Evolutionary conservation across 768 basidiomycete genomes (phyloP), one percentile per base, ranked within the genome.

Genomic region (Hysterangium stoloniferum): DNA sequence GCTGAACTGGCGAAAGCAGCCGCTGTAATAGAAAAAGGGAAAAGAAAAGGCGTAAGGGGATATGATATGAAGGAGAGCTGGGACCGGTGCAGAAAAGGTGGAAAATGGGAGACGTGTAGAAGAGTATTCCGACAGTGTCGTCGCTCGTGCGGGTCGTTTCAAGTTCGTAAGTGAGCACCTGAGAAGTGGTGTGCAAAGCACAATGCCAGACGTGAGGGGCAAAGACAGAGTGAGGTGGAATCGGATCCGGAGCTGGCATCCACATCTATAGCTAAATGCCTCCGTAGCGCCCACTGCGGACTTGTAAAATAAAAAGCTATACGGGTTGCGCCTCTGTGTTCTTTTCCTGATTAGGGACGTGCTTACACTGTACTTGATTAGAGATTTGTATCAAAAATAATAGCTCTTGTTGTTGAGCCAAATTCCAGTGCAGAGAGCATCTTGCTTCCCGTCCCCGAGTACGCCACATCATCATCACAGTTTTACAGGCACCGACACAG

Each of bases 141-240:
- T 45, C 44, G 27, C 44, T 45, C 44, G 44, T 45, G 44, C 44
- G 44, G 44, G 44, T 45, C 44, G 44, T 45, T 32, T 27, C 44
- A n/a, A 31, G 44, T 45, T 45, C 44, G 44, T 45, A 45, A 34
- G 33, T n/a, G 33, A 27, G 44, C 29, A 25, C 24, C 4, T 5
- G 44, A 45, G 40, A 29, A 5, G 44, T 6, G 19, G 22, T n/a
- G 44, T 45, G 44, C 44, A 12, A 15, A 32, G 44, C 29, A 20
- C 27, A 45, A 13, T 12, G 29, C 9, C n/a, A 31, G 29, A 20
- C 38, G 17, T 25, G 38, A 42, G 25, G 38, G 28, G 25, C 19
- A 42, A 48, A 24, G n/a, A 32, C 31, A 51, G 49, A 51, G 37
- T 51, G 49, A 51, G 49, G 41, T 40, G 40, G 49, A 51, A 42